Evolutionary conservation across 2,329 filamentous ascomycete species (phyloP).

Genomic region (Fusarium protoensiforme): DNA sequence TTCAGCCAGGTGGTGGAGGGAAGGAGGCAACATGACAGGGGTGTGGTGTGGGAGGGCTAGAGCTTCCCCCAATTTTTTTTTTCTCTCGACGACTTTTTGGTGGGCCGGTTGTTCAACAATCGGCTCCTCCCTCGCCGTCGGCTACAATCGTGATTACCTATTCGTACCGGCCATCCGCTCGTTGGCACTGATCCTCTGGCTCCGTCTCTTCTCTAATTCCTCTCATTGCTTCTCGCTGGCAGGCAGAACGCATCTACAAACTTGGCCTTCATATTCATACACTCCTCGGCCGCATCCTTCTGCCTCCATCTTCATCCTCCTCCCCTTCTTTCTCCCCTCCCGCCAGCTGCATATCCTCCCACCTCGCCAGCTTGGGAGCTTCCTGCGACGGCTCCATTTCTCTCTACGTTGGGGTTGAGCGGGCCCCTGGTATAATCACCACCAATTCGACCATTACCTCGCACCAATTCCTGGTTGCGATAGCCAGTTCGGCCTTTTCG

Average conservation of each 20-base stretch:
- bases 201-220: constrained; percentile 37
- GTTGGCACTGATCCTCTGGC: constrained; percentile 27
- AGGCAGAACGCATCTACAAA: constrained; percentile 38
- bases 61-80: constrained; percentile 50
- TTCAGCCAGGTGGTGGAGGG: constrained; percentile 23
- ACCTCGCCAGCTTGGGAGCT: constrained; percentile 39
- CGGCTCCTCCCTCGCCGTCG: constrained; percentile 42
- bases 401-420: constrained; percentile 41
- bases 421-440: constrained; percentile 39
- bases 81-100: constrained; percentile 45
- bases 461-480: constrained; percentile 41
- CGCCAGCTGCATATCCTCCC: constrained; percentile 39
- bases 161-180: constrained; percentile 38
- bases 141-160: constrained; percentile 45
- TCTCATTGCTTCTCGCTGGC: constrained; percentile 42
- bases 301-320: constrained; percentile 36
- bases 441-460: constrained; percentile 33
- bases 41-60: constrained; percentile 25
- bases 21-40: constrained; percentile 32
- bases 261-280: constrained; percentile 41
- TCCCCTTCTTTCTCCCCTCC: constrained; percentile 28
- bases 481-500: constrained; percentile 43
- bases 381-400: constrained; percentile 39
- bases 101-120: constrained; percentile 53
- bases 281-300: constrained; percentile 38